A percentile compares a stretch with the other conserved stretches of the same genome.
Conservation (phyloP, 495 filamentous ascomycete species). For the Saxophila tyrrhenica region DNA sequence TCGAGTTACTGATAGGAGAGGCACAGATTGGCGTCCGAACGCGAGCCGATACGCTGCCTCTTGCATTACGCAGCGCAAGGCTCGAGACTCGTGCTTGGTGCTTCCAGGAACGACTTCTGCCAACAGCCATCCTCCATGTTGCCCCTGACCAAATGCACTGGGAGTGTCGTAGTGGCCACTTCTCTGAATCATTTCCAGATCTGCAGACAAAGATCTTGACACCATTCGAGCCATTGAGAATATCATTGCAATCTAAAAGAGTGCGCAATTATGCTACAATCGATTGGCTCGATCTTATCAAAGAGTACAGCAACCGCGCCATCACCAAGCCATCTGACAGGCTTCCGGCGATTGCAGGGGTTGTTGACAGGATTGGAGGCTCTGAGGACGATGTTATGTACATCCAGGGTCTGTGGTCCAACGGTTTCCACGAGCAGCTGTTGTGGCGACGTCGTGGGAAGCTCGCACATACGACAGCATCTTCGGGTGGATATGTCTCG, state of each 20-base stretch:
- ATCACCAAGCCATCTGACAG: neutral
- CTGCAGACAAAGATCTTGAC: too few species aligned
- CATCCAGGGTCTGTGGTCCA: neutral
- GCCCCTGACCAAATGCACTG: slow-evolving; percentile 15
- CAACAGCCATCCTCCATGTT: slow-evolving; percentile 20
- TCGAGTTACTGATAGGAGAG: neutral
- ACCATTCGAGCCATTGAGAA: neutral
- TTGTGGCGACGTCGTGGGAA: neutral
- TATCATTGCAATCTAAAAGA: too few species aligned
- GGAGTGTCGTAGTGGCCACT: slow-evolving; percentile 11
- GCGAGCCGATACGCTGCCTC: neutral
- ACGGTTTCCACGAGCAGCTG: neutral
- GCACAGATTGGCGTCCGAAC: neutral
- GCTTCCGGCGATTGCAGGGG: neutral
- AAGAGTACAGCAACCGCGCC: neutral
- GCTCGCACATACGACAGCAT: neutral
- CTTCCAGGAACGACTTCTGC: slow-evolving; percentile 21
- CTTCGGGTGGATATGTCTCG: too few species aligned
- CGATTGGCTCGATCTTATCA: neutral
- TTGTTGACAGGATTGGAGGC: neutral
- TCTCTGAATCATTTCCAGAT: neutral
- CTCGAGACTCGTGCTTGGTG: slow-evolving; percentile 17
- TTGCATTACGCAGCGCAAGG: neutral
- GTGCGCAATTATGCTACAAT: too few species aligned
- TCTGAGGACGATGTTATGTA: neutral